Percentiles rank a stretch among this genome's conserved stretches.
These are phyloP conservation scores for Starmerella vaccinii DNA, from an alignment of 805 yeast species.

Conservation along the genomic window DNA sequence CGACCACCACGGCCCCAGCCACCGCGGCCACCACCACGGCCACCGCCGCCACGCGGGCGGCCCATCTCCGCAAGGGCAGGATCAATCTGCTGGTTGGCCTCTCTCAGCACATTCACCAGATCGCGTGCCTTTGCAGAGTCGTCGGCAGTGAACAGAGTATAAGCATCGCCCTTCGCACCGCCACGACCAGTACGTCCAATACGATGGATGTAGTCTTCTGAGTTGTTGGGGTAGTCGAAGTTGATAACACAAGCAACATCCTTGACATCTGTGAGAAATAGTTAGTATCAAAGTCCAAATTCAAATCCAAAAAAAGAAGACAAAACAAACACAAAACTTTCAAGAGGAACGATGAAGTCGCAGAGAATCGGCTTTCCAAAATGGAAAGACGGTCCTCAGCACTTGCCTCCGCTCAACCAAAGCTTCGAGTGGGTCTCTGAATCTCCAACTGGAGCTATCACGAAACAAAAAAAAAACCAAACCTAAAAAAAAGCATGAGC, in stretches of 20 bases:
- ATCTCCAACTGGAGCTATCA: not conserved
- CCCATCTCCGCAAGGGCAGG: slow-evolving; percentile 67
- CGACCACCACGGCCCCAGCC: slow-evolving; percentile 24
- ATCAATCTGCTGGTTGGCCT: slow-evolving; percentile 88
- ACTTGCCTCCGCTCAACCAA: not conserved
- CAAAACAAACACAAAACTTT: too few species aligned
- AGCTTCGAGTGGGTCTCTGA: not conserved
- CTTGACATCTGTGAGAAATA: slow-evolving; percentile 61
- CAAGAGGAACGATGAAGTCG: too few species aligned
- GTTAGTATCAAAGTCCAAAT: slow-evolving; percentile 29
- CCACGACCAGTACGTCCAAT: slow-evolving; percentile 99
- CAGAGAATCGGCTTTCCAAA: too few species aligned
- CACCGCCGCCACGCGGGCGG: slow-evolving; percentile 53
- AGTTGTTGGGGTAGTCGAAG: slow-evolving; percentile 95
- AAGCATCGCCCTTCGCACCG: slow-evolving; percentile 90
- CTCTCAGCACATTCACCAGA: slow-evolving; percentile 78
- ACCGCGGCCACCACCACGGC: slow-evolving; percentile 40
- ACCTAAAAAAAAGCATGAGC: not conserved
- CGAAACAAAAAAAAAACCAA: slow-evolving; percentile 2
- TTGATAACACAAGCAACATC: slow-evolving; percentile 90
- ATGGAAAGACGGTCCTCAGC: too few species aligned
- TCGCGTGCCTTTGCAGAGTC: slow-evolving; percentile 84
- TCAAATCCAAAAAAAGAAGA: not conserved
- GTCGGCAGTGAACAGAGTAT: slow-evolving; percentile 82
- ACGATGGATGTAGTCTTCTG: slow-evolving; percentile 97